phyloP scores from a whole-genome alignment of 495 filamentous ascomycete genomes.

The Lasiosphaeria miniovina region DNA sequence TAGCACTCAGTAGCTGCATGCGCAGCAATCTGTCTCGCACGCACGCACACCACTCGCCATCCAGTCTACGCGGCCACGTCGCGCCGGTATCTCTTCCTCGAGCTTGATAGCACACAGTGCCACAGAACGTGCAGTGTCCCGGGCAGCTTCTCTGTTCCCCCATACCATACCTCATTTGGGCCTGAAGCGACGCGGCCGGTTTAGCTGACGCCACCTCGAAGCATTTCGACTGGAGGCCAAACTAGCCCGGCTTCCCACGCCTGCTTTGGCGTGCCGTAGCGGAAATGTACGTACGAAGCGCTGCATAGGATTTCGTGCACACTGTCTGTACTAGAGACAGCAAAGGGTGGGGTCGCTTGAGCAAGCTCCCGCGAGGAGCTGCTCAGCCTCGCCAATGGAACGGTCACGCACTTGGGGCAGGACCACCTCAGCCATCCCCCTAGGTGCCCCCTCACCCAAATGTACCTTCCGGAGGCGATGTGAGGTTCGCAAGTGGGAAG shows the following conservation, averaged over 20 bases:
- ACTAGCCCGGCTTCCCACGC: too few species aligned
- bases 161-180: background rate
- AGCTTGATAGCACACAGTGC: slow-evolving; percentile 10
- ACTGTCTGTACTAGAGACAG: too few species aligned
- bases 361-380: background rate
- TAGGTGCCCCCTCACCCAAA: too few species aligned
- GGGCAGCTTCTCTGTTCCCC: too few species aligned
- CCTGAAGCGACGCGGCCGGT: slow-evolving; percentile 1
- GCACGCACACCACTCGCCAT: background rate
- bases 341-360: background rate
- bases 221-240: background rate
- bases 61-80: background rate
- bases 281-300: too few species aligned
- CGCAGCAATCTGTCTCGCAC: background rate
- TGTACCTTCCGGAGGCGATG: too few species aligned
- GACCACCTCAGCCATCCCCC: background rate
- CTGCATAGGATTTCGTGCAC: too few species aligned
- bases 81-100: too few species aligned
- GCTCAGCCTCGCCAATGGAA: slow-evolving; percentile 3
- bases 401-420: background rate
- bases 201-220: slow-evolving; percentile 1
- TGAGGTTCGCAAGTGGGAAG: too few species aligned
- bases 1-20: too few species aligned
- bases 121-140: background rate
- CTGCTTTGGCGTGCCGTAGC: too few species aligned